A percentile compares a stretch with the other conserved stretches of the same genome.
Conservation (phyloP, 208 protist genomes). For the Polymyxa betae region DNA sequence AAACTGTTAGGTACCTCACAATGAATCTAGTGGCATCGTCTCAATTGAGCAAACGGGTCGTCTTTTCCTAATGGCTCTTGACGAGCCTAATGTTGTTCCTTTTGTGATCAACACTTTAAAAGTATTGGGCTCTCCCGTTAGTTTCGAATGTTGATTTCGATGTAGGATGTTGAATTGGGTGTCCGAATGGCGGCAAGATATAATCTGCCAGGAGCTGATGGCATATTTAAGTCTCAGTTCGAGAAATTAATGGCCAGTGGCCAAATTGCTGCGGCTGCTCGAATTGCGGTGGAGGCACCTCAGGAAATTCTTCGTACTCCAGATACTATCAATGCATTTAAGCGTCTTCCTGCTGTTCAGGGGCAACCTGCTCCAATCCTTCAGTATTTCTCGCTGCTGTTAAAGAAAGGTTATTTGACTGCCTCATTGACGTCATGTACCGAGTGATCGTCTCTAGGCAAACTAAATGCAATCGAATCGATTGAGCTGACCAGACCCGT, state of each 20-base stretch:
- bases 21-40: neutral
- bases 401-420: constrained; percentile 37
- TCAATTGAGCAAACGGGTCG: constrained; percentile 77
- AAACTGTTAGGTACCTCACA: neutral
- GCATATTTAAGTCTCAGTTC: constrained; percentile 93
- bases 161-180: constrained; percentile 90
- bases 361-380: constrained; percentile 61
- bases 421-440: constrained; percentile 41
- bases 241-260: constrained; percentile 85
- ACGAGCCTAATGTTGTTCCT: constrained; percentile 60
- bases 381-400: constrained; percentile 54
- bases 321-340: constrained; percentile 93
- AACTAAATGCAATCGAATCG: constrained; percentile 94
- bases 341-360: constrained; percentile 74
- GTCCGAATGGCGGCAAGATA: constrained; percentile 90
- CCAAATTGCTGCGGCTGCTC: constrained; percentile 90
- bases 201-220: constrained; percentile 95
- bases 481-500: constrained; percentile 95
- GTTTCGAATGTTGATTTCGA: constrained; percentile 69
- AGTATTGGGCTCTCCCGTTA: neutral
- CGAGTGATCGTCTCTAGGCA: too few species aligned
- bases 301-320: constrained; percentile 87
- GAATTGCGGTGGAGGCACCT: constrained; percentile 89
- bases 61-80: constrained; percentile 69
- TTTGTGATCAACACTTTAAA: constrained; percentile 23